phyloP scores from a whole-genome alignment of 169 alveolate genomes.

The Plasmodium cynomolgi region DNA sequence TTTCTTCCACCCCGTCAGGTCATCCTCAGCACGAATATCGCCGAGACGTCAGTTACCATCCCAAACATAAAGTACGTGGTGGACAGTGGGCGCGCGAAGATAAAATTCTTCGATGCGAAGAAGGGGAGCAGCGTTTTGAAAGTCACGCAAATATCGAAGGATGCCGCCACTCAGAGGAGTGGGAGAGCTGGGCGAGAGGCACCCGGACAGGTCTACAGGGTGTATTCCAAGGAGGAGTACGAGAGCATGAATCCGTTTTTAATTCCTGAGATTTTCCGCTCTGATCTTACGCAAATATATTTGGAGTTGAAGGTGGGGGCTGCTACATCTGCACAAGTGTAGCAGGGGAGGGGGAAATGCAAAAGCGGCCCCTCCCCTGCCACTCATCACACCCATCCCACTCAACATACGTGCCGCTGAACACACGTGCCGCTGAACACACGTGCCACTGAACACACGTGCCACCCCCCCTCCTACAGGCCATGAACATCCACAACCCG shows the following conservation, averaged over 20 bases:
- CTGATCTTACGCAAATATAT: slow-evolving; percentile 91
- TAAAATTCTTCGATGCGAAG: slow-evolving; percentile 87
- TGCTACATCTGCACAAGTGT: background rate
- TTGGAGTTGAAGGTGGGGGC: slow-evolving; percentile 83
- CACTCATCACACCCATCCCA: background rate
- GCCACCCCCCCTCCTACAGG: slow-evolving; percentile 9
- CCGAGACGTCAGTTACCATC: slow-evolving; percentile 98
- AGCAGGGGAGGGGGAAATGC: background rate
- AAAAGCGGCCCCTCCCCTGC: background rate
- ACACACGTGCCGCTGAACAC: too few relatives aligned
- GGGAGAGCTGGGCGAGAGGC: slow-evolving; percentile 97
- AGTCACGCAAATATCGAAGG: slow-evolving; percentile 90
- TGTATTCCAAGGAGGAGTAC: slow-evolving; percentile 91
- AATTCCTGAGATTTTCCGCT: slow-evolving; percentile 93
- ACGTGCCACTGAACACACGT: background rate
- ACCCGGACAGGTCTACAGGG: slow-evolving; percentile 94
- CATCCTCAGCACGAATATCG: slow-evolving; percentile 95
- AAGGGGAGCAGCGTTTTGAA: slow-evolving; percentile 90
- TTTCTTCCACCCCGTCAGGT: slow-evolving; percentile 13
- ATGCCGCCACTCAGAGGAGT: slow-evolving; percentile 94
- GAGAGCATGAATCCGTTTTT: slow-evolving; percentile 82
- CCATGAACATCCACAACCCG: slow-evolving; percentile 68
- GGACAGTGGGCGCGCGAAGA: slow-evolving; percentile 94
- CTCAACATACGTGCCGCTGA: background rate
- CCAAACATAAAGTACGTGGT: slow-evolving; percentile 94